phyloP scores from a whole-genome alignment of 2,329 filamentous ascomycete species.

The Stemphylium beticola region DNA sequence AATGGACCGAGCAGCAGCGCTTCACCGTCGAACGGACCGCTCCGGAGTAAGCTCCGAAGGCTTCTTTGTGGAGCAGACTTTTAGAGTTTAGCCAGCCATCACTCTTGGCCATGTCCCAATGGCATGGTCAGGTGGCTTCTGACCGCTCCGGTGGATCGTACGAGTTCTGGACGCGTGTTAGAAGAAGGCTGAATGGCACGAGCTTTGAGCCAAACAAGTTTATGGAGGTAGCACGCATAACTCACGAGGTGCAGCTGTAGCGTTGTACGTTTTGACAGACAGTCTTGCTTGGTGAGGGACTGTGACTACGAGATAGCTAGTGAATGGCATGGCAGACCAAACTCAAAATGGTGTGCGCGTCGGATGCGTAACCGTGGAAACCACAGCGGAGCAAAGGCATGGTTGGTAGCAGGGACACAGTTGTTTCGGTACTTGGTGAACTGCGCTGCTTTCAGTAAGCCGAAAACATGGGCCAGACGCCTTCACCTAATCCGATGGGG shows the following conservation, averaged over 20 bases:
- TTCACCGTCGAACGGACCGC: constrained; percentile 16
- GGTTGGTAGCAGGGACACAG: not conserved
- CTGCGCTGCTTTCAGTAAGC: not conserved
- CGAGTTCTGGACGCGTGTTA: constrained; percentile 1
- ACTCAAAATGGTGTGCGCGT: not conserved
- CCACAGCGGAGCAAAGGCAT: not conserved
- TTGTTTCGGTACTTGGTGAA: not conserved
- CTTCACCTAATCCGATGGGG: not conserved
- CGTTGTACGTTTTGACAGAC: no score
- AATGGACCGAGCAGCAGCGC: constrained; percentile 1
- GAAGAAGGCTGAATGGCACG: not conserved
- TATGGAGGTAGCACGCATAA: not conserved
- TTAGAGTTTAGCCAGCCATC: constrained; percentile 2
- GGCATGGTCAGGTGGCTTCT: constrained; percentile 18
- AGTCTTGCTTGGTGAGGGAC: no score
- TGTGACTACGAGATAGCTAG: no score
- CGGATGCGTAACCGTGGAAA: not conserved
- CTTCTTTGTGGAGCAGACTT: constrained; percentile 13
- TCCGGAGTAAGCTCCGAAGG: constrained; percentile 29
- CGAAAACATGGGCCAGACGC: not conserved
- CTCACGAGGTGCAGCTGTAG: no score
- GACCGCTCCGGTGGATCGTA: constrained; percentile 5
- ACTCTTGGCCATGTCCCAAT: constrained; percentile 16
- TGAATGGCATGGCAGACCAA: no score
- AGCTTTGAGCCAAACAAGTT: not conserved